phyloP scores from a whole-genome alignment of 2,329 filamentous ascomycete genomes.

The Scedosporium apiospermum region DNA sequence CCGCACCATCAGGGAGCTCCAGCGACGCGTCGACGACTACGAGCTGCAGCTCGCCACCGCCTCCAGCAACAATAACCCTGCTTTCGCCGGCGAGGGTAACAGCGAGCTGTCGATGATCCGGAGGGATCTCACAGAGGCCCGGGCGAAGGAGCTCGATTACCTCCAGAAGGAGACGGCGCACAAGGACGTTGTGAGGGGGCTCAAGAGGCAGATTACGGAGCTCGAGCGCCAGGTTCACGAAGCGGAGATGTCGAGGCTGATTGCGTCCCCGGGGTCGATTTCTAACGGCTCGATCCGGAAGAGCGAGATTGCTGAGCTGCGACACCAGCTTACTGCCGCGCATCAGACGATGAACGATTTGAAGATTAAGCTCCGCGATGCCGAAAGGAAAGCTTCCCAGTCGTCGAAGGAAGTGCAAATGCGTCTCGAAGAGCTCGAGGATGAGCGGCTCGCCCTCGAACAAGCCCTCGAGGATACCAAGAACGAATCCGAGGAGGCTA shows the following conservation, averaged over 20 bases:
- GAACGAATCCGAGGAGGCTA: constrained; percentile 38
- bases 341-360: constrained; percentile 50
- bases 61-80: constrained; percentile 12
- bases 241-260: constrained; percentile 43
- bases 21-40: constrained; percentile 48
- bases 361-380: constrained; percentile 38
- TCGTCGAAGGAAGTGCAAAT: constrained; percentile 38
- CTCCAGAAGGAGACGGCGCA: constrained; percentile 56
- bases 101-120: constrained; percentile 52
- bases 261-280: constrained; percentile 35
- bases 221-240: constrained; percentile 61
- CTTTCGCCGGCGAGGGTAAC: constrained; percentile 29
- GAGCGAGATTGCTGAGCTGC: constrained; percentile 48
- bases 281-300: constrained; percentile 38
- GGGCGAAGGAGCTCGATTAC: constrained; percentile 57
- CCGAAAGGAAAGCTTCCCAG: constrained; percentile 34
- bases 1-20: constrained; percentile 55
- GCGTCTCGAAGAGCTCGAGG: constrained; percentile 47
- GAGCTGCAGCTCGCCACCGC: constrained; percentile 31
- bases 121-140: constrained; percentile 51
- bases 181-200: constrained; percentile 50
- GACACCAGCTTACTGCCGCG: constrained; percentile 50
- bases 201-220: constrained; percentile 56
- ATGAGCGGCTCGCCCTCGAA: constrained; percentile 48
- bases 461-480: constrained; percentile 48